Conservation (phyloP, 225 moss, liverwort and hornwort genomes). For the Lunularia cruciata region DNA sequence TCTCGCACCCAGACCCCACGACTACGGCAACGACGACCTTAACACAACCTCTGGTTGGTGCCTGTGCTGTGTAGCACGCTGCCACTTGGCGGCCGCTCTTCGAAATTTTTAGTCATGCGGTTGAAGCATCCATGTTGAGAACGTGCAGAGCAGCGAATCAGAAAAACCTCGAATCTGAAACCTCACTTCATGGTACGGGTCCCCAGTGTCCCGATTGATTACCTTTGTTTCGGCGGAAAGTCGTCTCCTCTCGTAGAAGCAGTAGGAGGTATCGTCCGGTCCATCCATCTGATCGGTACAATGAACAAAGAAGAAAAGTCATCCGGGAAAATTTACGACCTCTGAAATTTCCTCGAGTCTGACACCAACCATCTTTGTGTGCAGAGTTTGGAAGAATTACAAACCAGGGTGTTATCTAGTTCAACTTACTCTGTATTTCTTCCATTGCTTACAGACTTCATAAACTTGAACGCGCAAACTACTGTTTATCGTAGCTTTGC, state of each 20-base stretch:
- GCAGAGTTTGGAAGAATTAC: conserved; percentile 11
- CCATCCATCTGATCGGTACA: neutral
- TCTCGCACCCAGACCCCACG: neutral
- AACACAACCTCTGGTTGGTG: neutral
- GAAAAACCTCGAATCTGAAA: conserved; percentile 19
- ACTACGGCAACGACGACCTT: neutral
- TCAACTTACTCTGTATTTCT: conserved; percentile 16
- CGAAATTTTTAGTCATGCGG: conserved; percentile 18
- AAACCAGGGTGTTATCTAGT: conserved; percentile 4
- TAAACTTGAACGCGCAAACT: conserved; percentile 13
- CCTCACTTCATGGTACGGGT: conserved; percentile 9
- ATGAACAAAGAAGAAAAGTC: neutral
- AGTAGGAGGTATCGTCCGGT: neutral
- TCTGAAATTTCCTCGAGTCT: conserved; percentile 14
- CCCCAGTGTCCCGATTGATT: neutral
- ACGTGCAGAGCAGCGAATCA: conserved; percentile 25
- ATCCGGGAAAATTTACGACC: conserved; percentile 14
- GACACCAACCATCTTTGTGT: conserved; percentile 9
- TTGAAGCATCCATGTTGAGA: conserved; percentile 22
- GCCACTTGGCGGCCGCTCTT: conserved; percentile 20
- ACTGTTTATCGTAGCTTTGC: conserved; percentile 19
- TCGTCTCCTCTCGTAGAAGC: conserved; percentile 2
- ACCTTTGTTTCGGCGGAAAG: conserved; percentile 13
- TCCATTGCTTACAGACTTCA: conserved; percentile 27
- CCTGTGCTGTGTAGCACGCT: neutral